These are phyloP conservation scores for Nicotiana undulata DNA, from an alignment of 257 asterid genomes.

Conservation along the genomic window DNA sequence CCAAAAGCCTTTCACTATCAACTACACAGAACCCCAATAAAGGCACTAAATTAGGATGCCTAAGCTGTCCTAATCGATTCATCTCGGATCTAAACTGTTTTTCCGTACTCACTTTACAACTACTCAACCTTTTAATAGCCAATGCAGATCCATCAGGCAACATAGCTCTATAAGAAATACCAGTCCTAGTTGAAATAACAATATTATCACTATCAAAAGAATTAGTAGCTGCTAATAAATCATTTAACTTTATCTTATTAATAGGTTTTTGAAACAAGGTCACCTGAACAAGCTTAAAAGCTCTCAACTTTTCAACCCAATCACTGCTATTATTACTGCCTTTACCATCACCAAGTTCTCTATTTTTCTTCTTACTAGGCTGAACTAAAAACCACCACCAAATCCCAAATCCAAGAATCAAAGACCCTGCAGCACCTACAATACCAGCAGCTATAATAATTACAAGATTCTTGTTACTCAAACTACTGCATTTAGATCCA, in stretches of 20 bases:
- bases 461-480: slow-evolving; percentile 30
- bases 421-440: slow-evolving; percentile 37
- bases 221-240: slow-evolving; percentile 44
- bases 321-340: slow-evolving; percentile 10
- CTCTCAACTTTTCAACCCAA: slow-evolving; percentile 35
- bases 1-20: slow-evolving; percentile 61
- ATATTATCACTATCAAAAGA: slow-evolving; percentile 31
- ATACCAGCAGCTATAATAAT: slow-evolving; percentile 52
- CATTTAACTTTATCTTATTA: slow-evolving; percentile 47
- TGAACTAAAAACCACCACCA: slow-evolving; percentile 49
- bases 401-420: slow-evolving; percentile 46
- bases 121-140: slow-evolving; percentile 44
- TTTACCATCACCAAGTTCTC: slow-evolving; percentile 26
- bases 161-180: slow-evolving; percentile 48
- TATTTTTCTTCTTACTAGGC: slow-evolving; percentile 24
- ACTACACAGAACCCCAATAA: slow-evolving; percentile 57
- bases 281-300: slow-evolving; percentile 51
- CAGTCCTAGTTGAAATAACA: slow-evolving; percentile 39
- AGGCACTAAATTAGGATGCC: slow-evolving; percentile 69
- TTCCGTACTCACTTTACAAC: slow-evolving; percentile 37
- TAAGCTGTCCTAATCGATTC: slow-evolving; percentile 54
- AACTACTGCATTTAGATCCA: slow-evolving; percentile 34
- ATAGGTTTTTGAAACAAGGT: slow-evolving; percentile 55
- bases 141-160: slow-evolving; percentile 56
- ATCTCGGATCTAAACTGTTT: slow-evolving; percentile 56